Conservation (phyloP, 164 flowering plant genomes). For the Cinnamomum chago region DNA sequence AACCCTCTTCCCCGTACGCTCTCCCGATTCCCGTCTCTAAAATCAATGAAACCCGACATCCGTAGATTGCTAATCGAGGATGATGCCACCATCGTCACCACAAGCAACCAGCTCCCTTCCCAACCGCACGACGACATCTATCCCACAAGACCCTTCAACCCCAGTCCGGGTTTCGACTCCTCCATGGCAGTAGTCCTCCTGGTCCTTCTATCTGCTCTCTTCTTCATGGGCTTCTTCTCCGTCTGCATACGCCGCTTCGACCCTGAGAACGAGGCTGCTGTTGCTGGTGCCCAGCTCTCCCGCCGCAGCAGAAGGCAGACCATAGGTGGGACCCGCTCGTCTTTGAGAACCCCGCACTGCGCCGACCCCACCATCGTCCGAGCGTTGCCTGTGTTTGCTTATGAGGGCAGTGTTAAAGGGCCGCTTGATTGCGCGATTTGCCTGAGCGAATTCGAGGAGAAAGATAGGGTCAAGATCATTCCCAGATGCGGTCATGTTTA, state of each 20-base stretch:
- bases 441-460: constrained; percentile 45
- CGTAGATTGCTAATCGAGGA: background rate
- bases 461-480: constrained; percentile 43
- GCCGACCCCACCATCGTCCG: background rate
- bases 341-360: background rate
- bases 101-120: background rate
- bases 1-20: no score
- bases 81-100: background rate
- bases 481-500: constrained; percentile 56
- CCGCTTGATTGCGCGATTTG: constrained; percentile 54
- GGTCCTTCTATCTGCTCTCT: background rate
- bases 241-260: background rate
- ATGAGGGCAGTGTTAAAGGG: background rate
- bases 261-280: background rate
- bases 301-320: no score
- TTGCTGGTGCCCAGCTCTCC: background rate
- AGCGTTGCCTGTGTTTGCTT: background rate
- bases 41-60: background rate
- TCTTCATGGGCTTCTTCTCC: constrained; percentile 4
- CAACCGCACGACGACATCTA: background rate
- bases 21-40: no score
- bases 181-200: background rate
- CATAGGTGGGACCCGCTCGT: background rate
- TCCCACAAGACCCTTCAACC: background rate
- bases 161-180: background rate